These are phyloP conservation scores for Chamaecrista fasciculata DNA, from an alignment of 306 rosid genomes.

Conservation along the genomic window DNA sequence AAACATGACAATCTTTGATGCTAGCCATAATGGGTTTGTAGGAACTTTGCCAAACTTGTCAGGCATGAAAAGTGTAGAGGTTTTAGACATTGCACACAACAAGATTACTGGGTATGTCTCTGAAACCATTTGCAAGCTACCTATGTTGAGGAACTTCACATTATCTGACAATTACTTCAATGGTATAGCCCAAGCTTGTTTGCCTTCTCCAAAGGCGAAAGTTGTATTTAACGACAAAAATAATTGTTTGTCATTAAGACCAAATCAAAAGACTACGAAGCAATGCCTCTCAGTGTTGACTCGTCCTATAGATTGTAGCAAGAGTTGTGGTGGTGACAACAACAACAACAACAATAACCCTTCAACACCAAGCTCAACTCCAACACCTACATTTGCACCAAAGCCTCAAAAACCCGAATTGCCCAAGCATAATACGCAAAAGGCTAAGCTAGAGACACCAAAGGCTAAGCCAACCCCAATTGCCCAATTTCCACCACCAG, in stretches of 20 bases:
- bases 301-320: constrained; percentile 56
- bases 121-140: constrained; percentile 47
- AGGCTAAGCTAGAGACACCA: background rate
- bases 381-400: background rate
- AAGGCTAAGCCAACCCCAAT: background rate
- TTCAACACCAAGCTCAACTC: constrained; percentile 15
- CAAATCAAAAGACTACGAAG: constrained; percentile 45
- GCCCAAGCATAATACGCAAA: too few relatives aligned
- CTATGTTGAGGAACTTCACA: constrained; percentile 47
- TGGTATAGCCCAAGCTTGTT: constrained; percentile 46
- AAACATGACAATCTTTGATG: constrained; percentile 40
- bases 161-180: constrained; percentile 58
- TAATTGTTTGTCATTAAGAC: constrained; percentile 54
- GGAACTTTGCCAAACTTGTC: constrained; percentile 50
- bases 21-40: constrained; percentile 45
- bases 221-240: constrained; percentile 29
- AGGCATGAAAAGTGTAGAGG: constrained; percentile 42
- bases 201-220: background rate
- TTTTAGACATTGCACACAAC: constrained; percentile 43
- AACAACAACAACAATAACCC: background rate
- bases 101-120: constrained; percentile 53
- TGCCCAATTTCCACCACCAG: constrained; percentile 16
- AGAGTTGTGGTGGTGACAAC: constrained; percentile 33
- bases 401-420: background rate
- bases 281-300: constrained; percentile 42